These are phyloP conservation scores for Alternaria sp. DNA, from an alignment of 2,329 filamentous ascomycete species.

Conservation along the genomic window DNA sequence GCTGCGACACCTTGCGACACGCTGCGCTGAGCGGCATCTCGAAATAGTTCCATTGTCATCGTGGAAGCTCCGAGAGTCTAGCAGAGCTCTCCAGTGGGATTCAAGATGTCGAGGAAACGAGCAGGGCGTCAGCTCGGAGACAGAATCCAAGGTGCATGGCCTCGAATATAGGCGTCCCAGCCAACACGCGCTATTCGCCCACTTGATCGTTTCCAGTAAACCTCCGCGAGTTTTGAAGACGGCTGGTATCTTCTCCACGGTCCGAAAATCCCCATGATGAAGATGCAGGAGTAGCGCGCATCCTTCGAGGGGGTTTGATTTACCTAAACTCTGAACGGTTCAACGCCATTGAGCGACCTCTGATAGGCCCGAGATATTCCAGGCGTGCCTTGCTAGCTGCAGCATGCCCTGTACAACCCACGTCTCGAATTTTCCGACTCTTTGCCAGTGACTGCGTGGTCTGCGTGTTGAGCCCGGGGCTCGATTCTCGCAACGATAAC, in stretches of 20 bases:
- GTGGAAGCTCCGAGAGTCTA: neutral
- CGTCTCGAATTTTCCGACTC: neutral
- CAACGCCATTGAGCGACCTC: neutral
- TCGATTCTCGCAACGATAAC: neutral
- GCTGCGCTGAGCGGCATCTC: slow-evolving; percentile 1
- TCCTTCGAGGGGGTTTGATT: neutral
- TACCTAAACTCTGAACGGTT: neutral
- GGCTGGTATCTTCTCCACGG: neutral
- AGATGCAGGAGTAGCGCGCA: neutral
- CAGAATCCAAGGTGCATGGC: neutral
- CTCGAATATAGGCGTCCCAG: neutral
- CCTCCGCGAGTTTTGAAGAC: neutral
- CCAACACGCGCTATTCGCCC: neutral
- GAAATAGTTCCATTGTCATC: slow-evolving; percentile 1
- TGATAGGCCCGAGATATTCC: no score
- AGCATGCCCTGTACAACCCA: neutral
- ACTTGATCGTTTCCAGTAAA: neutral
- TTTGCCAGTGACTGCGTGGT: neutral
- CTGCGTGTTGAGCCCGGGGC: neutral
- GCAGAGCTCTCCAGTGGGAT: neutral
- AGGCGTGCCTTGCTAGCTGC: neutral
- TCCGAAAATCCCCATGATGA: neutral
- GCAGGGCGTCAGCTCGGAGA: neutral
- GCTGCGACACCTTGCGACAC: neutral
- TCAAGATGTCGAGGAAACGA: neutral